Percentiles rank a stretch among this genome's conserved stretches.
Evolutionary conservation across 257 asterid genomes (phyloP).

Genomic region (Galeopsis tetrahit): DNA sequence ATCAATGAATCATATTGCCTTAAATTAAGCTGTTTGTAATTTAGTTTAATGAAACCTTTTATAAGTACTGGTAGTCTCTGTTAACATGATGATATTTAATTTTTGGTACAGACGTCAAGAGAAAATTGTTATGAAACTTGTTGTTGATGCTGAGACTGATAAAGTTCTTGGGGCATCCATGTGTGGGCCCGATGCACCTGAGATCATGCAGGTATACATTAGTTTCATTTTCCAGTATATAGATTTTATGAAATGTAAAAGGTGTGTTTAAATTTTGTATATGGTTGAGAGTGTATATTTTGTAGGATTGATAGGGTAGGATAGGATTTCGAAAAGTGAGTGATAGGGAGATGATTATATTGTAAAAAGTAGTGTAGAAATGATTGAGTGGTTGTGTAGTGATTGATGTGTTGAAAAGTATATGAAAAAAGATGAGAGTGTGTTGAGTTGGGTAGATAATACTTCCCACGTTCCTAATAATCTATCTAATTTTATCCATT

Average conservation of each 20-base stretch:
- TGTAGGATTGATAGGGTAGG: no score
- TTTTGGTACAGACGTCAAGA: constrained; percentile 76
- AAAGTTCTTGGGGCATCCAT: constrained; percentile 97
- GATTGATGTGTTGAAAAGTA: no score
- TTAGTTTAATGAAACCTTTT: constrained; percentile 9
- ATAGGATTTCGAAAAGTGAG: no score
- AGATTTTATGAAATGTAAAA: not conserved
- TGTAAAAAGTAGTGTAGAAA: no score
- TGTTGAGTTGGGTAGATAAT: no score
- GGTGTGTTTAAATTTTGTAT: no score
- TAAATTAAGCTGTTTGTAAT: not conserved
- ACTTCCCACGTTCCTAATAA: no score
- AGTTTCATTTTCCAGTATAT: not conserved
- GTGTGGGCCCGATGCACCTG: constrained; percentile 99
- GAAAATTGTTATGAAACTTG: constrained; percentile 85
- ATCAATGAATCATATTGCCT: not conserved
- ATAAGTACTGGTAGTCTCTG: constrained; percentile 5
- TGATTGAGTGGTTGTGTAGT: no score
- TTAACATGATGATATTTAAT: constrained; percentile 22
- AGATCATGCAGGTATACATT: constrained; percentile 83
- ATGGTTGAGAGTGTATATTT: no score
- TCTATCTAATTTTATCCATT: no score
- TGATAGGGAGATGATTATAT: no score
- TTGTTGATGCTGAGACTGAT: constrained; percentile 86
- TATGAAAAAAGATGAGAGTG: no score